These are phyloP conservation scores for Picochlorum sp. DNA, from an alignment of 139 green algal genomes.

Conservation along the genomic window DNA sequence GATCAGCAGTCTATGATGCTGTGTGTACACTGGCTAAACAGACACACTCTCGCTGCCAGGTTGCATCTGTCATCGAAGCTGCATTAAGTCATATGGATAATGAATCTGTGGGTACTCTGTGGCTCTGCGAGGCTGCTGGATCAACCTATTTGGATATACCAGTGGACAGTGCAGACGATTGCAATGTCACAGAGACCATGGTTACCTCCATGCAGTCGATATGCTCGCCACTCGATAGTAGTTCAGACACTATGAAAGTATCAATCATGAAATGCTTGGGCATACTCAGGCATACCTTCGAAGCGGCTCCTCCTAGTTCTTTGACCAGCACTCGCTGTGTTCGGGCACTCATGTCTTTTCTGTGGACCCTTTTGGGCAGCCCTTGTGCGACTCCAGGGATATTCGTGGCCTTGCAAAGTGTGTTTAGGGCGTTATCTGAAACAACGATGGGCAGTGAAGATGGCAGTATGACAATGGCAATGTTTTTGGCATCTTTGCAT, in stretches of 20 bases:
- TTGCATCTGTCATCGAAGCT: constrained; percentile 28
- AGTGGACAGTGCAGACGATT: not conserved
- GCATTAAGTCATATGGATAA: constrained; percentile 10
- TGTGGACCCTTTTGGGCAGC: not conserved
- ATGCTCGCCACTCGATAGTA: too few species aligned
- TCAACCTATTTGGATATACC: not conserved
- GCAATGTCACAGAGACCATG: constrained; percentile 5
- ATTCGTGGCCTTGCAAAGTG: not conserved
- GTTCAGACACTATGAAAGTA: too few species aligned
- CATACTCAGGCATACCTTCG: not conserved
- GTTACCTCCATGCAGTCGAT: not conserved
- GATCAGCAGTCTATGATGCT: constrained; percentile 19
- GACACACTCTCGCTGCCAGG: constrained; percentile 19
- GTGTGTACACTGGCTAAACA: constrained; percentile 22
- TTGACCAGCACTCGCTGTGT: not conserved
- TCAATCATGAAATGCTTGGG: not conserved
- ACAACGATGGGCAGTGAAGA: not conserved
- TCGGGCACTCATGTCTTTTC: not conserved
- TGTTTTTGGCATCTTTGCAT: too few species aligned
- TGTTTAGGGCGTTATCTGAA: not conserved
- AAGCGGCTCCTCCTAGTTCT: not conserved
- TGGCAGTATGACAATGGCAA: too few species aligned
- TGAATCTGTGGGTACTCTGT: not conserved
- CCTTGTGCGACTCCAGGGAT: not conserved
- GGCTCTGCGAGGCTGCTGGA: not conserved